Evolutionary conservation across 805 yeast genomes (phyloP).

Genomic region (Candida takata): DNA sequence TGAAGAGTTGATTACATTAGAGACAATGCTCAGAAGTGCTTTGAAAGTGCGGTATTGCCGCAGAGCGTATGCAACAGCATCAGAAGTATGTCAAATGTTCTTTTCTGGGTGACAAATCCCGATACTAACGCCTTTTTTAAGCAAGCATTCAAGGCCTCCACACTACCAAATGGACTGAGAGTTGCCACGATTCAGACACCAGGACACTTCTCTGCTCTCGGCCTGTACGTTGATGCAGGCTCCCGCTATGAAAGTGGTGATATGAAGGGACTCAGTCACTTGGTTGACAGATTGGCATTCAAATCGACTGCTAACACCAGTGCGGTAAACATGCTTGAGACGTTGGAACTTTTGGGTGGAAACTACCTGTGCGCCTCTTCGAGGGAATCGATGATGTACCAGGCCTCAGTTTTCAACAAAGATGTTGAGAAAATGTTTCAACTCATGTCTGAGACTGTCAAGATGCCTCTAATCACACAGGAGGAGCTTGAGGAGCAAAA

Average conservation of each 20-base stretch:
- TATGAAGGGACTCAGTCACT: constrained; percentile 71
- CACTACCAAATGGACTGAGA: constrained; percentile 68
- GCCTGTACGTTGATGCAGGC: constrained; percentile 86
- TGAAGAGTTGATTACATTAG: too few species aligned
- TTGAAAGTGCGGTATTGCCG: neutral
- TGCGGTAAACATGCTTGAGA: constrained; percentile 67
- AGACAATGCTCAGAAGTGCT: constrained; percentile 12
- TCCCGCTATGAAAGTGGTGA: constrained; percentile 66
- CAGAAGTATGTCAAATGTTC: constrained; percentile 9
- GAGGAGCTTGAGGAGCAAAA: constrained; percentile 71
- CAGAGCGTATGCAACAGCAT: constrained; percentile 18
- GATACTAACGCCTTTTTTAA: constrained; percentile 9
- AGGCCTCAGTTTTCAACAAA: constrained; percentile 85
- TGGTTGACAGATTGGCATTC: constrained; percentile 81
- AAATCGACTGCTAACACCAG: constrained; percentile 53
- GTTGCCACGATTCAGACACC: constrained; percentile 83
- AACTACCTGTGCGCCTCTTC: constrained; percentile 90
- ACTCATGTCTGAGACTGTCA: constrained; percentile 70
- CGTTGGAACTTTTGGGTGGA: constrained; percentile 79
- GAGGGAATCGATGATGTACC: constrained; percentile 87
- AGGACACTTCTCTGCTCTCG: constrained; percentile 86
- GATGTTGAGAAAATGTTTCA: constrained; percentile 77
- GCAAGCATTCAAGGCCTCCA: constrained; percentile 18
- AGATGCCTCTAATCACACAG: constrained; percentile 58
- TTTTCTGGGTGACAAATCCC: constrained; percentile 18